Evolutionary conservation across 2,329 filamentous ascomycete genomes (phyloP), one percentile per base, ranked within the genome.

Genomic region (Periconia sp.): DNA sequence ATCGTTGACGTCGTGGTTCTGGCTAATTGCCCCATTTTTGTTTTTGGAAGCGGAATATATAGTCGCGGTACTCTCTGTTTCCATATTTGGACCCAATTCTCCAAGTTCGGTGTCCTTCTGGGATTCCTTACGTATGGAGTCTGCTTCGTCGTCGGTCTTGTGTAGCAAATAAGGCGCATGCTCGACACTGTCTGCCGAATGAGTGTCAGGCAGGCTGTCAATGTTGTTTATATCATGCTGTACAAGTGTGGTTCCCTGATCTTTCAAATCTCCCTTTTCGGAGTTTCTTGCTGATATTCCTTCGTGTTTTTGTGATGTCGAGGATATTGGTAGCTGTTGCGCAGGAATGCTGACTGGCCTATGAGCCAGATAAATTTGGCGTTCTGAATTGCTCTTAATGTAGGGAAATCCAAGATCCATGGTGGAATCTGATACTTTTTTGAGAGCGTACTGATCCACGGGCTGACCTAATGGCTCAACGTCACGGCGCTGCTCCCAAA

Each of bases 151-250:
- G 19, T 63, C 60, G 37, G 55, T 58, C 9, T 52, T 47, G 15
- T 62, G 56, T n/a, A 35, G 47, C 15, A 57, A 37, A 33, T 54
- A 54, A 14, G 49, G 50, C 6, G 49, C 52, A 45, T 54, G 43
- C 13, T 61, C 57, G 13, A 60, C 56, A 46, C 20, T 52, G 30
- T 58, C 50, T 19, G 46, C 59, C 19, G n/a, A 43, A 41, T 47
- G 23, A 8, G 33, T 37, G 15, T 50, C 49, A 19, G 42, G 41
- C 31, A 56, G 53, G 10, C 43, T 40, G 2, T 45, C 49, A 19
- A 54, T 52, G 9, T 30, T 40, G 30, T 59, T 50, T 19, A 45
- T 13, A 41, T 54, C 52, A 19, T 56, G 41, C 3, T 37, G 33
- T 11, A 37, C 33, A 37, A 37, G 33, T 27, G 23, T 27, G 33